Conservation (phyloP, 805 yeast genomes). For the Hanseniaspora hatyaiensis region DNA sequence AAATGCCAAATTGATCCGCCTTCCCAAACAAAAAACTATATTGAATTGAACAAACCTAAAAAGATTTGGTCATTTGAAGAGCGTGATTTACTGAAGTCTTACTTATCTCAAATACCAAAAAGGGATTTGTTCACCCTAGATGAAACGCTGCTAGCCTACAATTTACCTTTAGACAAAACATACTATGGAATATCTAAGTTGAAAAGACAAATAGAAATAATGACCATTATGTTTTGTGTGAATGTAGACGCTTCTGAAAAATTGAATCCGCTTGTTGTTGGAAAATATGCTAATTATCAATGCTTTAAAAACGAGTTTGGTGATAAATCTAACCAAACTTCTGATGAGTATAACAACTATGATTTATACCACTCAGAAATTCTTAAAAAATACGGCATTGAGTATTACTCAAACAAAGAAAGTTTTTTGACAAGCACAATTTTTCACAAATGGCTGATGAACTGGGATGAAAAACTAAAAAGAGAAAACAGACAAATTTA, state of each 20-base stretch:
- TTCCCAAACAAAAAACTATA: constrained; percentile 38
- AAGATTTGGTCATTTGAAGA: constrained; percentile 56
- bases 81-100: constrained; percentile 36
- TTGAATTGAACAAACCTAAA: constrained; percentile 37
- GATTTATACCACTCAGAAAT: constrained; percentile 33
- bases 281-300: constrained; percentile 41
- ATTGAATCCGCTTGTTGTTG: constrained; percentile 48
- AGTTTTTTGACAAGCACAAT: constrained; percentile 53
- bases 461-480: constrained; percentile 45
- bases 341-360: not conserved
- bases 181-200: constrained; percentile 33
- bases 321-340: constrained; percentile 12
- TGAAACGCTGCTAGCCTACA: constrained; percentile 49
- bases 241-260: constrained; percentile 55
- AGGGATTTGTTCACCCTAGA: constrained; percentile 48
- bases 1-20: constrained; percentile 27
- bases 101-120: constrained; percentile 38
- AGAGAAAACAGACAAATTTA: constrained; percentile 40
- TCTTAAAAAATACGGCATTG: constrained; percentile 40
- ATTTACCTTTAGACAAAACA: constrained; percentile 49
- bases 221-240: constrained; percentile 50
- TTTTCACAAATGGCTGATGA: constrained; percentile 50
- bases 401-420: constrained; percentile 48
- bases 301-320: constrained; percentile 32
- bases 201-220: constrained; percentile 32